phyloP scores from a whole-genome alignment of 768 basidiomycete genomes.

The Amanita rubescens region DNA sequence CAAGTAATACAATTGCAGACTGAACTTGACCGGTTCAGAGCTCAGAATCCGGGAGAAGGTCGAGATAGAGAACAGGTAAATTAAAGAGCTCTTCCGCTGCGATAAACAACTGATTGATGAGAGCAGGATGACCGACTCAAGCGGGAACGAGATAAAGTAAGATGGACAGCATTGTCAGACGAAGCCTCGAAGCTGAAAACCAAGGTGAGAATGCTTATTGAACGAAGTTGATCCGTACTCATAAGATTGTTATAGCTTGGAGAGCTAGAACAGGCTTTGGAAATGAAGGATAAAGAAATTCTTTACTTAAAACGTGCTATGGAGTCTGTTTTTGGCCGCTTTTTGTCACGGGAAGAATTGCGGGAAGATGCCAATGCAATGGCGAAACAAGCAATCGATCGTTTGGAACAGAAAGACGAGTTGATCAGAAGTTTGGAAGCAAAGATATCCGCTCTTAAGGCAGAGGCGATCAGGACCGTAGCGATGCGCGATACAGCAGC shows the following conservation, averaged over 20 bases:
- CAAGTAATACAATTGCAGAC: conserved; percentile 68
- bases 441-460: conserved; percentile 44
- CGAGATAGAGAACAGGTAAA: conserved; percentile 49
- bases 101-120: neutral
- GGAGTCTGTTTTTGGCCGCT: conserved; percentile 80
- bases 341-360: conserved; percentile 49
- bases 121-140: conserved; percentile 63
- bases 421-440: conserved; percentile 46
- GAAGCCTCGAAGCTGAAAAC: conserved; percentile 67
- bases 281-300: conserved; percentile 64
- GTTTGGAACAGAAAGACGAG: conserved; percentile 58
- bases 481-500: conserved; percentile 18
- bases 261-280: conserved; percentile 41
- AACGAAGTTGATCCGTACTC: neutral
- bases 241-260: conserved; percentile 32
- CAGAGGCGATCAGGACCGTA: conserved; percentile 29
- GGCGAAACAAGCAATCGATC: conserved; percentile 64
- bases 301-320: conserved; percentile 77
- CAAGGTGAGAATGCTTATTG: conserved; percentile 38
- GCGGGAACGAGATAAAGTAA: conserved; percentile 67
- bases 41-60: conserved; percentile 47
- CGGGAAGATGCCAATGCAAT: conserved; percentile 54
- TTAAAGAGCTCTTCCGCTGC: conserved; percentile 14
- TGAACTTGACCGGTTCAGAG: conserved; percentile 59
- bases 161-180: conserved; percentile 64